phyloP scores from a whole-genome alignment of 2,329 filamentous ascomycete species.

The Fusarium nanum region DNA sequence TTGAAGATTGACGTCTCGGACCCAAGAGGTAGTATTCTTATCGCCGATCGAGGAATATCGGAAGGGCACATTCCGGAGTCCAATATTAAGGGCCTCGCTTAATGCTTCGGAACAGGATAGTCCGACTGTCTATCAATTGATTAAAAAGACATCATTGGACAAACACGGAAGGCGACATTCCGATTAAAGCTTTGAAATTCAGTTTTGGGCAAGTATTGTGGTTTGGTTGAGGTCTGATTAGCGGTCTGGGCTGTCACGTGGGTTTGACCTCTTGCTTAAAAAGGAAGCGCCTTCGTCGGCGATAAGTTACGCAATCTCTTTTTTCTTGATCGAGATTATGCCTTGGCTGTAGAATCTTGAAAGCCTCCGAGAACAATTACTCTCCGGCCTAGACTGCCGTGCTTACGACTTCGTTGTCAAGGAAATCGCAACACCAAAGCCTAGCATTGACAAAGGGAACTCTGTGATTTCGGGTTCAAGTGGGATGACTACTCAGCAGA shows the following conservation, averaged over 20 bases:
- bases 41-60: constrained; percentile 20
- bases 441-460: neutral
- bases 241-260: neutral
- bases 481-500: neutral
- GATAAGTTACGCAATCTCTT: neutral
- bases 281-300: neutral
- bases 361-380: neutral
- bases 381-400: too few relatives aligned
- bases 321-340: neutral
- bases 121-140: neutral
- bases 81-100: neutral
- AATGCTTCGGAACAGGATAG: neutral
- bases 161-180: constrained; percentile 17
- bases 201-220: neutral
- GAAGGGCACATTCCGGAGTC: constrained; percentile 17
- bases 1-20: neutral
- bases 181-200: neutral
- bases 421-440: neutral
- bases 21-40: neutral
- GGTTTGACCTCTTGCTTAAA: neutral
- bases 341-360: neutral
- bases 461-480: neutral
- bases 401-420: neutral
- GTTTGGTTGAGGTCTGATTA: neutral
- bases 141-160: neutral